phyloP scores from a whole-genome alignment of 768 basidiomycete species.

The Collybia sordida region DNA sequence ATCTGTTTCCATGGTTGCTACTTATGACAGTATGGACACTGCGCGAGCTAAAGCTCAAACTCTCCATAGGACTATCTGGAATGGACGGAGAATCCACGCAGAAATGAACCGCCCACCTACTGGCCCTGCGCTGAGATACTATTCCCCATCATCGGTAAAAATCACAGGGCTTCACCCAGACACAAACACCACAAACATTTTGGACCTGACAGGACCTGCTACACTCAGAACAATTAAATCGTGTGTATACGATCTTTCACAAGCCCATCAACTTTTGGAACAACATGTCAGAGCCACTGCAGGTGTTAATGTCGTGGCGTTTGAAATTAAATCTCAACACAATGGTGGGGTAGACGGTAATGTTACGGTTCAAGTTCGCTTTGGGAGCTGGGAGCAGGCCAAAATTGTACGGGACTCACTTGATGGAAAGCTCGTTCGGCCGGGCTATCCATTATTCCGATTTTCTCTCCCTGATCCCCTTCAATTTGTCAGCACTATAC shows the following conservation, averaged over 20 bases:
- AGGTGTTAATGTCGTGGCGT: conserved; percentile 16
- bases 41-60: conserved; percentile 32
- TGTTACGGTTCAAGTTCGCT: conserved; percentile 40
- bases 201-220: conserved; percentile 27
- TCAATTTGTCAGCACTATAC: conserved; percentile 49
- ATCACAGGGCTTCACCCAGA: conserved; percentile 39
- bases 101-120: conserved; percentile 40
- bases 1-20: conserved; percentile 43
- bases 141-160: conserved; percentile 35
- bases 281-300: conserved; percentile 21
- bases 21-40: conserved; percentile 31
- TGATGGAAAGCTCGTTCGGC: conserved; percentile 24
- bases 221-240: conserved; percentile 21
- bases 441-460: conserved; percentile 31
- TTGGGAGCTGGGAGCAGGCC: conserved; percentile 49
- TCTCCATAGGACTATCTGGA: conserved; percentile 34
- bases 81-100: conserved; percentile 46
- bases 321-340: conserved; percentile 21
- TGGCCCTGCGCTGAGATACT: conserved; percentile 21
- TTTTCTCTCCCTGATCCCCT: conserved; percentile 47
- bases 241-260: conserved; percentile 14
- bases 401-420: conserved; percentile 37
- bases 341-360: conserved; percentile 27
- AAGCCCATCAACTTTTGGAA: conserved; percentile 18
- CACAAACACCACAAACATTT: conserved; percentile 21